Conservation (phyloP, 2,329 filamentous ascomycete species). For the Teratosphaeria zuluensis region DNA sequence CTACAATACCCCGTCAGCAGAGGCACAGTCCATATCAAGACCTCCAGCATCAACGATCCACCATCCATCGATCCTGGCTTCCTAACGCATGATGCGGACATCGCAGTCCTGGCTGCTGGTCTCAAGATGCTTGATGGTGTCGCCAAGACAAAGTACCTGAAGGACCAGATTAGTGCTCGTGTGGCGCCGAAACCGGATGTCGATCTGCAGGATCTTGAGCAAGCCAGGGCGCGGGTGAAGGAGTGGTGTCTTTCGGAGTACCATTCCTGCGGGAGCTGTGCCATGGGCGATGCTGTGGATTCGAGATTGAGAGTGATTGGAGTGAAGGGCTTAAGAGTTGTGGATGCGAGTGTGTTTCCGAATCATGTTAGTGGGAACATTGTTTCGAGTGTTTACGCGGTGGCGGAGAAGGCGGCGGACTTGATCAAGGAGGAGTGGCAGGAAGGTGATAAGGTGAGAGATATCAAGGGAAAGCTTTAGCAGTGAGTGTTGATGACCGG, state of each 20-base stretch:
- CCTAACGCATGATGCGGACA: conserved; percentile 19
- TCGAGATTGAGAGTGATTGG: background rate
- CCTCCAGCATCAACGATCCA: conserved; percentile 13
- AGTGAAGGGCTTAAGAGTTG: background rate
- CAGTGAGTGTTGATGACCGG: background rate
- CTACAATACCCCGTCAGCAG: conserved; percentile 21
- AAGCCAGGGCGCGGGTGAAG: background rate
- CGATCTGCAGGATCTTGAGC: too few relatives aligned
- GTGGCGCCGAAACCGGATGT: too few relatives aligned
- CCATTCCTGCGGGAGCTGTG: background rate
- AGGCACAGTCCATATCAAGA: conserved; percentile 21
- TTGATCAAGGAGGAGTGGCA: background rate
- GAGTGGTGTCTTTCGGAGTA: background rate
- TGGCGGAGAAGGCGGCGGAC: background rate
- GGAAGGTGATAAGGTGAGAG: too few relatives aligned
- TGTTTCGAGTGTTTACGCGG: background rate
- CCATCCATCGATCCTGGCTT: conserved; percentile 26
- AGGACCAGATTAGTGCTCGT: too few relatives aligned
- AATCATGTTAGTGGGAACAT: background rate
- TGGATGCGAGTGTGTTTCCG: background rate
- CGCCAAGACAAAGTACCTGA: too few relatives aligned
- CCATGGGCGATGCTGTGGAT: background rate
- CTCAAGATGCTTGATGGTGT: too few relatives aligned
- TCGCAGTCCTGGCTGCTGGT: too few relatives aligned
- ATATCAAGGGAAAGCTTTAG: background rate